These are phyloP conservation scores for Trichoderma breve DNA, from an alignment of 2,329 filamentous ascomycete genomes.

Conservation along the genomic window DNA sequence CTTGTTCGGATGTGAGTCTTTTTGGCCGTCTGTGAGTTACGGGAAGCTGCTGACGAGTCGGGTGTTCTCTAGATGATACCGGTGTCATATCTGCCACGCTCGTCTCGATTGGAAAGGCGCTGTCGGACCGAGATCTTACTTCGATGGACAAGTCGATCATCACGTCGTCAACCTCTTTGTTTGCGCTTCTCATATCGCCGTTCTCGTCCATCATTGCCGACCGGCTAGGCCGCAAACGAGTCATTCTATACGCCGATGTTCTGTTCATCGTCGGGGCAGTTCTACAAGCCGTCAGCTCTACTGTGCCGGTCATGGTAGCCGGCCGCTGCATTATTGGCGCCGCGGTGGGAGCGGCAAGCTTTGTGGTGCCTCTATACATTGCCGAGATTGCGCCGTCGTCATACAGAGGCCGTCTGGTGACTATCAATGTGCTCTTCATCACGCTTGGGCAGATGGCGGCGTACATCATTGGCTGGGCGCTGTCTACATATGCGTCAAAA, in stretches of 20 bases:
- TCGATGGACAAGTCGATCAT: conserved; percentile 68
- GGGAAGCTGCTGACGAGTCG: conserved; percentile 7
- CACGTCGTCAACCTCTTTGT: conserved; percentile 66
- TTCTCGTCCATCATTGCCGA: conserved; percentile 65
- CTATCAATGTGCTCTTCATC: conserved; percentile 77
- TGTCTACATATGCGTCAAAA: conserved; percentile 54
- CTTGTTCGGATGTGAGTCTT: conserved; percentile 62
- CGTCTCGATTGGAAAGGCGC: conserved; percentile 60
- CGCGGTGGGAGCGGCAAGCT: conserved; percentile 72
- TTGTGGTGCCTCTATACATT: conserved; percentile 85
- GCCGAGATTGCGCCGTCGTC: conserved; percentile 78
- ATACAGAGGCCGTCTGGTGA: conserved; percentile 76
- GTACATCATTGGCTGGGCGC: conserved; percentile 77
- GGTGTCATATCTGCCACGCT: conserved; percentile 68
- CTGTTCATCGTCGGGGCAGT: conserved; percentile 69
- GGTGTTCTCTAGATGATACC: conserved; percentile 53
- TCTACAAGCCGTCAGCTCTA: conserved; percentile 58
- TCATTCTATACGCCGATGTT: conserved; percentile 62
- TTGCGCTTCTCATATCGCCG: conserved; percentile 63
- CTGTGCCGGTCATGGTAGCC: conserved; percentile 62
- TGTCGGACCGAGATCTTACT: conserved; percentile 55
- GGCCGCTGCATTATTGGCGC: conserved; percentile 69
- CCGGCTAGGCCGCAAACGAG: conserved; percentile 57
- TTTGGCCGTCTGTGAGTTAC: background rate
- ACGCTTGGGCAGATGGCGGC: conserved; percentile 87